phyloP scores from a whole-genome alignment of 352 stramenopile species.

The Phytophthora pini region DNA sequence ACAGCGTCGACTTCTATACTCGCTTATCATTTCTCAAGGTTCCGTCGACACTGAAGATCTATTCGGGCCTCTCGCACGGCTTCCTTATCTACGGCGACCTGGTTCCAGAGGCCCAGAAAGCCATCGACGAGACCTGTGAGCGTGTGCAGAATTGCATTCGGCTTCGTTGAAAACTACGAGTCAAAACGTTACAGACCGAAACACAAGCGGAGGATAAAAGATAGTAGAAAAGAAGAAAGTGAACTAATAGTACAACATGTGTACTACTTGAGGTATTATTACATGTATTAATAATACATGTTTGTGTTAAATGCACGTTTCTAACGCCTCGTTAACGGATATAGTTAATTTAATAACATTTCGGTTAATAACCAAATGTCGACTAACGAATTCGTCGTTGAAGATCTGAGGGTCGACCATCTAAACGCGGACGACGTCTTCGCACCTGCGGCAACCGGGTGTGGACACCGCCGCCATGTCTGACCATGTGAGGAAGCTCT shows the following conservation, averaged over 20 bases:
- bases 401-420: not conserved
- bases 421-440: not conserved
- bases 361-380: not conserved
- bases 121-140: slow-evolving; percentile 85
- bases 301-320: no score
- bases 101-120: slow-evolving; percentile 76
- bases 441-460: not conserved
- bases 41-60: slow-evolving; percentile 84
- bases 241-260: no score
- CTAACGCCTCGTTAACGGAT: no score
- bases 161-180: slow-evolving; percentile 23
- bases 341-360: not conserved
- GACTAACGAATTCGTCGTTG: no score
- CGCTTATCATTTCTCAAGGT: slow-evolving; percentile 83
- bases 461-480: not conserved
- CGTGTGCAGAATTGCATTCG: slow-evolving; percentile 74
- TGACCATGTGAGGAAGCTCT: not conserved
- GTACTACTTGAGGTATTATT: no score
- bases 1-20: slow-evolving; percentile 92
- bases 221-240: not conserved
- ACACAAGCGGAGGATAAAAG: not conserved
- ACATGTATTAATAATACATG: no score
- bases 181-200: not conserved
- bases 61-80: slow-evolving; percentile 81
- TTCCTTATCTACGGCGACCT: slow-evolving; percentile 90